Conservation (phyloP, 2,329 filamentous ascomycete species). For the Diaporthe velutina region DNA sequence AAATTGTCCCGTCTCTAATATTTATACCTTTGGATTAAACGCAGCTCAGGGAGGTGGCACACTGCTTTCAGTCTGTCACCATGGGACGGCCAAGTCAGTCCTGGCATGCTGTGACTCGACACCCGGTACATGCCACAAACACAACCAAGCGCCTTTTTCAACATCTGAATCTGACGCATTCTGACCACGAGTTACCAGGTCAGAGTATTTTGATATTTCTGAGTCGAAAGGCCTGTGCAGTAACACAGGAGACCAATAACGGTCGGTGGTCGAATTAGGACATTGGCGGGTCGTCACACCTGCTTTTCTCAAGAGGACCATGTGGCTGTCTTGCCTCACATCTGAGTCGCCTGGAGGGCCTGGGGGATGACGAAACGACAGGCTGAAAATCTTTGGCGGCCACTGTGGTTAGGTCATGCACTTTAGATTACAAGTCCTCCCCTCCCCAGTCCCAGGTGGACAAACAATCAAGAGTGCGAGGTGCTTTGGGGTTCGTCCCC, state of each 20-base stretch:
- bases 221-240: not conserved
- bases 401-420: not conserved
- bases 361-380: not conserved
- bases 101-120: conserved; percentile 7
- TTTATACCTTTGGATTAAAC: not conserved
- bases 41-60: not conserved
- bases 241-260: not conserved
- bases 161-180: not conserved
- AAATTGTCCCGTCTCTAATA: not conserved
- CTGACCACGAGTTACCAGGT: not conserved
- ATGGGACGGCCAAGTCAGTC: not conserved
- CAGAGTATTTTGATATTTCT: not conserved
- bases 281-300: not conserved
- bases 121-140: not conserved
- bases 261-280: not conserved
- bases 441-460: not conserved
- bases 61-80: not conserved
- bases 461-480: not conserved
- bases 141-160: not conserved
- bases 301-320: not conserved
- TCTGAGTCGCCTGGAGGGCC: not conserved
- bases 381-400: not conserved
- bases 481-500: no score
- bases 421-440: no score
- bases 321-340: not conserved